A percentile compares a stretch with the other conserved stretches of the same genome.
These are phyloP conservation scores for Funneliformis geosporum DNA, from an alignment of 192 early-diverging fungal genomes.

Conservation along the genomic window DNA sequence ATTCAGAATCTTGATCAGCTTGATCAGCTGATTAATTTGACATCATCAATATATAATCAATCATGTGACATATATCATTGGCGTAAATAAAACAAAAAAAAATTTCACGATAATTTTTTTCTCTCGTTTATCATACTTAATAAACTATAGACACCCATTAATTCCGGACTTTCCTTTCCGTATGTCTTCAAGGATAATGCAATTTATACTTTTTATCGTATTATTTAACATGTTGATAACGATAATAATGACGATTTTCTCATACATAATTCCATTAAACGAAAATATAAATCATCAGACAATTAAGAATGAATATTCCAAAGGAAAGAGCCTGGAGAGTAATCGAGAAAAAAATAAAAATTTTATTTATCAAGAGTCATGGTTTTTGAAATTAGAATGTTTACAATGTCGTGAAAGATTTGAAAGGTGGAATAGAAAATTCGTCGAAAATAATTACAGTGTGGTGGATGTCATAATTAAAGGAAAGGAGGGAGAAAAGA, in stretches of 20 bases:
- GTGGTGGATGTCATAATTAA: no score
- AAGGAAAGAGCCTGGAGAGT: neutral
- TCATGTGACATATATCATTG: neutral
- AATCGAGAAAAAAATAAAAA: neutral
- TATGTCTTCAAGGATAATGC: neutral
- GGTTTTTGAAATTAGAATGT: neutral
- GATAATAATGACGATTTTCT: neutral
- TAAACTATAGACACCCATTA: neutral
- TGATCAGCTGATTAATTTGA: neutral
- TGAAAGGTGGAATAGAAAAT: neutral
- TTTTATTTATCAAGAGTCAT: neutral
- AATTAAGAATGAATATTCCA: neutral
- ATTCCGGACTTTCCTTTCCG: neutral
- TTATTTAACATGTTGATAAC: neutral
- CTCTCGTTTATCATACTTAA: no score
- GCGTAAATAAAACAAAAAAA: neutral
- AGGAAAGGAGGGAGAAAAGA: neutral
- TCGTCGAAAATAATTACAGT: neutral
- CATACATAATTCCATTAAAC: no score
- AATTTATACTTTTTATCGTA: neutral
- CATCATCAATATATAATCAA: neutral
- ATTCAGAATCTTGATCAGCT: no score
- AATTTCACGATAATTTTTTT: no score
- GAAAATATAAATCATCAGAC: neutral
- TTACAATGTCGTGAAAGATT: neutral